Evolutionary conservation across 768 basidiomycete species (phyloP).

Genomic region (Mycena vulgaris): DNA sequence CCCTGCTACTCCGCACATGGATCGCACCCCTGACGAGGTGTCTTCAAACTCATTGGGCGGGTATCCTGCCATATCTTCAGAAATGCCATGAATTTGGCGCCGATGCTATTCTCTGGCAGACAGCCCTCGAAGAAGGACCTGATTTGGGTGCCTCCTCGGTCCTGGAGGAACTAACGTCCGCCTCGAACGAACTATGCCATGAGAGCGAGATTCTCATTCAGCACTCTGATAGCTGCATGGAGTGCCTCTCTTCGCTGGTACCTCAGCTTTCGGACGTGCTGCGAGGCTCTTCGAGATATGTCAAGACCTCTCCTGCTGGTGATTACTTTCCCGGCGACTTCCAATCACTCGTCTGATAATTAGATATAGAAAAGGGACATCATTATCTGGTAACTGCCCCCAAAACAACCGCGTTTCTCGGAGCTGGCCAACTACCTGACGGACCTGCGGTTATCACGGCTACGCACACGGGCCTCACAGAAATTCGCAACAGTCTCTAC

Average conservation of each 20-base stretch:
- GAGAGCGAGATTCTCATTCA: conserved; percentile 12
- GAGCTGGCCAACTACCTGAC: neutral
- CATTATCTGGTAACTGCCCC: neutral
- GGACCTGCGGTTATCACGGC: neutral
- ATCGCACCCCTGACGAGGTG: neutral
- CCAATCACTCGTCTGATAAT: neutral
- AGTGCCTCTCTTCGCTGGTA: conserved; percentile 2
- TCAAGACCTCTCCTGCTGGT: neutral
- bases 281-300: neutral
- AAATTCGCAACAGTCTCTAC: conserved; percentile 9
- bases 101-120: conserved; percentile 4
- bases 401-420: conserved; percentile 3
- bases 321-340: neutral
- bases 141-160: neutral
- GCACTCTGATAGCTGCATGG: conserved; percentile 1
- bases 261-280: conserved; percentile 17
- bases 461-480: conserved; percentile 5
- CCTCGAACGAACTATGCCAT: conserved; percentile 7
- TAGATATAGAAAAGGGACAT: neutral
- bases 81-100: conserved; percentile 16
- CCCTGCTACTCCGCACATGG: neutral
- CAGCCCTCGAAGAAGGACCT: neutral
- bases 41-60: conserved; percentile 22
- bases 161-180: conserved; percentile 8
- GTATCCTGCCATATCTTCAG: conserved; percentile 15